These are phyloP conservation scores for Cryomyces minteri DNA, from an alignment of 495 filamentous ascomycete genomes.

Conservation along the genomic window DNA sequence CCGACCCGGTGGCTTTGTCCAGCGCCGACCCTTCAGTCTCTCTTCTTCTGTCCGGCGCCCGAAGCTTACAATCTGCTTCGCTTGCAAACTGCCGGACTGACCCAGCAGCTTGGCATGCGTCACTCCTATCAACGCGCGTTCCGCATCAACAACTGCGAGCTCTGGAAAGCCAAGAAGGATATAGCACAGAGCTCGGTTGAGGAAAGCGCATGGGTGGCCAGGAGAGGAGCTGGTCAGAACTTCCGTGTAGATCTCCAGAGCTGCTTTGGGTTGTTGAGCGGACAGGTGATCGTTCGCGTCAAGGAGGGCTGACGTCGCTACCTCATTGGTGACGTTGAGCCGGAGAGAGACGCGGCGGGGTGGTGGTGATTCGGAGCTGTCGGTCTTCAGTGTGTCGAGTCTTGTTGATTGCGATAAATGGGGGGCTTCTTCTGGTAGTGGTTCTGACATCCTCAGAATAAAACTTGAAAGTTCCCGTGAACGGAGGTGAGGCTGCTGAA, in stretches of 20 bases:
- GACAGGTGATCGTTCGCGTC: neutral
- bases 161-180: constrained; percentile 6
- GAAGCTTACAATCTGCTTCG: neutral
- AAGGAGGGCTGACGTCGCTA: neutral
- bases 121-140: constrained; percentile 9
- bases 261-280: neutral
- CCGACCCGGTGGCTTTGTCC: neutral
- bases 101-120: neutral
- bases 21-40: neutral
- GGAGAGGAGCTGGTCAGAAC: constrained; percentile 10
- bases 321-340: neutral
- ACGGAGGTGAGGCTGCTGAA: too few species aligned
- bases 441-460: too few species aligned
- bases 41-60: neutral
- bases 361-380: too few species aligned
- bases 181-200: constrained; percentile 19
- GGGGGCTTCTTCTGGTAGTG: too few species aligned
- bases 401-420: too few species aligned
- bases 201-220: constrained; percentile 13
- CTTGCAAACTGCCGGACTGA: neutral
- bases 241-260: constrained; percentile 12
- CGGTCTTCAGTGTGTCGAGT: too few species aligned
- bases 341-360: too few species aligned
- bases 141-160: constrained; percentile 15
- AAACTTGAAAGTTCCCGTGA: too few species aligned